A percentile compares a stretch with the other conserved stretches of the same genome.
These are phyloP conservation scores for Neurospora cerealis DNA, from an alignment of 495 filamentous ascomycete species.

Conservation along the genomic window DNA sequence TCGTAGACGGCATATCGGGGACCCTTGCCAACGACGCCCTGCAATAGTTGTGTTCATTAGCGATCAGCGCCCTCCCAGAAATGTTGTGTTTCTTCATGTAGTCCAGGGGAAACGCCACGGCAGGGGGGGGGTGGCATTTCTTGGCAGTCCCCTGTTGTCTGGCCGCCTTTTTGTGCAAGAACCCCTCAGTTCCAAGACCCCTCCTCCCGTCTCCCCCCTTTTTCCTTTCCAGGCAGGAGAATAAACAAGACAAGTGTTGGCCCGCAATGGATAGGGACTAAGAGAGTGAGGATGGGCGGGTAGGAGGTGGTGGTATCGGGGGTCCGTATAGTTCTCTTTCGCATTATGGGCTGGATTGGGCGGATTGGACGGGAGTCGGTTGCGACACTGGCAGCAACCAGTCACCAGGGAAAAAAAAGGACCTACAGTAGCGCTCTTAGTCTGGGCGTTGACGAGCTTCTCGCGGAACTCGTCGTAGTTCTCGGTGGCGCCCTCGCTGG, in stretches of 20 bases:
- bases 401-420: background rate
- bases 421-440: slow-evolving; percentile 33
- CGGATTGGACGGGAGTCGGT: background rate
- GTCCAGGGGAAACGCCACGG: background rate
- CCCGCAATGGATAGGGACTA: background rate
- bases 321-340: background rate
- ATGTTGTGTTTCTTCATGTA: background rate
- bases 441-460: slow-evolving; percentile 59
- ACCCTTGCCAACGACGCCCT: slow-evolving; percentile 56
- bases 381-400: background rate
- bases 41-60: slow-evolving; percentile 9
- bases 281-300: background rate
- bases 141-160: background rate
- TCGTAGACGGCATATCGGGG: slow-evolving; percentile 90
- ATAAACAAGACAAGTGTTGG: background rate
- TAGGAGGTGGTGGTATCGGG: background rate
- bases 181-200: background rate
- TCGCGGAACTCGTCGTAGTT: slow-evolving; percentile 66
- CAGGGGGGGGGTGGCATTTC: background rate
- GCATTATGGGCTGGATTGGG: background rate
- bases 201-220: background rate
- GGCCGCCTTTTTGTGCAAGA: background rate
- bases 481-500: slow-evolving; percentile 41
- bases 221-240: background rate
- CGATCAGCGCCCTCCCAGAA: background rate